Percentiles rank a stretch among this genome's conserved stretches.
These are phyloP conservation scores for Gyrodon lividus DNA, from an alignment of 768 basidiomycete species.

Conservation along the genomic window DNA sequence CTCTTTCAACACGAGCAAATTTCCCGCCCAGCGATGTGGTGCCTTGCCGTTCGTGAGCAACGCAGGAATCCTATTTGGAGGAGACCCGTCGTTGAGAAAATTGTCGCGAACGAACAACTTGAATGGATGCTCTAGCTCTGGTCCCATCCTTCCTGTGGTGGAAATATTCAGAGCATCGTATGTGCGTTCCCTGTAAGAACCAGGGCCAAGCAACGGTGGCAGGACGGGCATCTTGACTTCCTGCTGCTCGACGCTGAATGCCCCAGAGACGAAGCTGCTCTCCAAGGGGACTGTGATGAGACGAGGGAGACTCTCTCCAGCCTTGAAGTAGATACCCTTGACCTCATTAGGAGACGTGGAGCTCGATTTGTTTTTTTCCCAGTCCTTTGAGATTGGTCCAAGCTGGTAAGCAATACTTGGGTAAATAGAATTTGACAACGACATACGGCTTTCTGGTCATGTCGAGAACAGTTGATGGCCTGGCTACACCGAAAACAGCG, in stretches of 20 bases:
- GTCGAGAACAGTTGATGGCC: background rate
- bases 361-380: background rate
- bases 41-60: background rate
- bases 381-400: background rate
- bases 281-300: constrained; percentile 10
- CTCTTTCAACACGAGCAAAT: background rate
- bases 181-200: background rate
- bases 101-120: constrained; percentile 12
- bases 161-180: background rate
- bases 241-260: background rate
- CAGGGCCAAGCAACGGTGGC: background rate
- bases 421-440: background rate
- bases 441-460: background rate
- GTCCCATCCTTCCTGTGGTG: background rate
- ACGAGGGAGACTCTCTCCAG: constrained; percentile 10
- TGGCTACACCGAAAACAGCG: background rate
- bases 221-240: background rate
- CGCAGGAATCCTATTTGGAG: constrained; percentile 5
- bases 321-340: background rate
- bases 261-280: background rate
- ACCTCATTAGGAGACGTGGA: background rate
- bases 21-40: constrained; percentile 3
- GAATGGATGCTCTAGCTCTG: constrained; percentile 1
- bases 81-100: constrained; percentile 14
- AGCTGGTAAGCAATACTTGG: background rate